These are phyloP conservation scores for Salix purpurea DNA, from an alignment of 345 rosid genomes.

Conservation along the genomic window DNA sequence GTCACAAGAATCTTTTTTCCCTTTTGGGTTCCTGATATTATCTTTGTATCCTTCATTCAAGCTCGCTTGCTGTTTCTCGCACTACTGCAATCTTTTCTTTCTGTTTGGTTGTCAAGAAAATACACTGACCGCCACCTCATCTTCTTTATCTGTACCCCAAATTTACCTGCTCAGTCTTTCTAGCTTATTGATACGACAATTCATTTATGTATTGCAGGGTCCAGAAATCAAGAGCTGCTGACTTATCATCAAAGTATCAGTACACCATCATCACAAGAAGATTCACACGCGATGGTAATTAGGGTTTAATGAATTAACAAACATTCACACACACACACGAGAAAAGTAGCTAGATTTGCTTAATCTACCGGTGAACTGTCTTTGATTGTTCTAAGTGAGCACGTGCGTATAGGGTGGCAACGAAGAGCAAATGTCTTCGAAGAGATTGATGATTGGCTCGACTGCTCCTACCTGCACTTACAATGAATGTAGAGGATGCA, in stretches of 20 bases:
- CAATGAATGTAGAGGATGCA: constrained; percentile 95
- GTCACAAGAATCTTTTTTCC: constrained; percentile 3
- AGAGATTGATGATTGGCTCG: constrained; percentile 85
- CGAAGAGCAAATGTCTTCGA: constrained; percentile 12
- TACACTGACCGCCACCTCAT: background rate
- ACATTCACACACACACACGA: no score
- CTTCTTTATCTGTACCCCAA: background rate
- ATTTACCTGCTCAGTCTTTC: background rate
- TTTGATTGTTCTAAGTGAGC: no score
- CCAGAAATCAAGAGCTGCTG: constrained; percentile 32
- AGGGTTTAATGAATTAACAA: background rate
- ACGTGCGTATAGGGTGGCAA: no score
- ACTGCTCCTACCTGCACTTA: constrained; percentile 87
- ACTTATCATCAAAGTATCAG: constrained; percentile 17
- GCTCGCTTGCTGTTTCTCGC: background rate
- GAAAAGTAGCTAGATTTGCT: no score
- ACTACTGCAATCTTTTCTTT: background rate
- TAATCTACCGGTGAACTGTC: no score
- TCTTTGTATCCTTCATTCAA: background rate
- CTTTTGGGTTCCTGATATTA: background rate
- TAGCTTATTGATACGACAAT: no score
- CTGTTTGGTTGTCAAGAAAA: background rate
- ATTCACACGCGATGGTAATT: constrained; percentile 35
- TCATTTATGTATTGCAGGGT: constrained; percentile 30
- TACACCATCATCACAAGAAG: background rate